phyloP scores from a whole-genome alignment of 1,284 basidiomycete species.

The Xerocomus nothofagi region DNA sequence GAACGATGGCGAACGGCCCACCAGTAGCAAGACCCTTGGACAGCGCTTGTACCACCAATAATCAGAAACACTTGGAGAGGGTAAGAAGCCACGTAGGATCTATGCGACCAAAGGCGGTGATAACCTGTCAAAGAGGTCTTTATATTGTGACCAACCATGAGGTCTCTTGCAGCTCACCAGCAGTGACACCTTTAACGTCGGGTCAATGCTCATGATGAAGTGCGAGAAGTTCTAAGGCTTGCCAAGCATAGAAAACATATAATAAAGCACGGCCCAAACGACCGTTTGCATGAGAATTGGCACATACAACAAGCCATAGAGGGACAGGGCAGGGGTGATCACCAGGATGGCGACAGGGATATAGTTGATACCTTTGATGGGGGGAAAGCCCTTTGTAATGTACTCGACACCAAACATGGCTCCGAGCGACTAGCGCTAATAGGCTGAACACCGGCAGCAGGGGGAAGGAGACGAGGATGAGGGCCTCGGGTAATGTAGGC shows the following conservation, averaged over 20 bases:
- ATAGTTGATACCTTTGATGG: conserved; percentile 57
- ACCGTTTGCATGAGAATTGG: conserved; percentile 52
- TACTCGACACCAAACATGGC: conserved; percentile 21
- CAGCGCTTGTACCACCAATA: conserved; percentile 79
- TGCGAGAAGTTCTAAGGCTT: conserved; percentile 21
- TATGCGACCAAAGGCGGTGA: conserved; percentile 90
- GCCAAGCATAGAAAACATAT: conserved; percentile 76
- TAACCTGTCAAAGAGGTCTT: conserved; percentile 55
- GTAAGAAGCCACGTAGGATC: conserved; percentile 80
- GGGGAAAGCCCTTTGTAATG: conserved; percentile 41
- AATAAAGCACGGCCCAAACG: conserved; percentile 64
- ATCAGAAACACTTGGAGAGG: conserved; percentile 77
- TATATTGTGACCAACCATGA: not conserved
- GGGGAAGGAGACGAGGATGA: conserved; percentile 6
- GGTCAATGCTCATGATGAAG: conserved; percentile 16
- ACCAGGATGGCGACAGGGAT: conserved; percentile 67
- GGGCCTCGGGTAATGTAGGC: conserved; percentile 15
- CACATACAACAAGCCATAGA: conserved; percentile 63
- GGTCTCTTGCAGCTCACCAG: conserved; percentile 44
- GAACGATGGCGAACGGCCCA: conserved; percentile 91
- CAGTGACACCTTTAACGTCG: conserved; percentile 49
- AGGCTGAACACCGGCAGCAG: conserved; percentile 4
- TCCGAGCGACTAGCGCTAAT: not conserved
- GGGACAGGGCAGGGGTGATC: conserved; percentile 63
- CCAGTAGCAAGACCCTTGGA: conserved; percentile 90